Evolutionary conservation across 2,329 filamentous ascomycete genomes (phyloP), one percentile per base, ranked within the genome.

Genomic region (Neurospora sp.): DNA sequence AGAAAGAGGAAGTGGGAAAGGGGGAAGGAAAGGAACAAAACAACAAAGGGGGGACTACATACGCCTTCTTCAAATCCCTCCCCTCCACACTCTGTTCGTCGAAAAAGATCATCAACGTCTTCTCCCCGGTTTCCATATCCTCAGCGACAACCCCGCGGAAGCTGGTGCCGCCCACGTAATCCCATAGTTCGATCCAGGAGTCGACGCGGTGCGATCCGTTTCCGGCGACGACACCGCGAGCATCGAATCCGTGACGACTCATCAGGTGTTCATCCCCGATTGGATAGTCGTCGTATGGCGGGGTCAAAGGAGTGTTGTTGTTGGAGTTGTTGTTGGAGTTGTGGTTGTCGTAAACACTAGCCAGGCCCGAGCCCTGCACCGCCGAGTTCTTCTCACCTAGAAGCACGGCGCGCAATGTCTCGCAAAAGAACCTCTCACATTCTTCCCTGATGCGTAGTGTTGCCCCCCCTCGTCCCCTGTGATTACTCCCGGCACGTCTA

Each of bases 381-480:
- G 83, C 87, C 86, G 84, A 82, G 83, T 89, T 89, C 91, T 91
- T 89, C 93, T 96, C 93, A 97, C 92, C 94, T 87, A 91, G 92
- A 89, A 97, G 97, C 86, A 92, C 91, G 85, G 90, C 85, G 84
- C 88, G 91, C 89, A 97, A 92, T 87, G 90, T 91, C 91, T 95
- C 93, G 85, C 94, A 97, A 89, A 97, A 97, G 91, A 97, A 95
- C 87, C 94, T 97, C 93, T 97, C 94, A 97, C 94, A 97, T 92
- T 97, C 93, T 93, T 91, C 93, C 92, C 91, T 93, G 87, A 97
- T 97, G 85, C 90, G 90, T 84, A 92, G 89, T 91, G 92, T 89
- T 90, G 93, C 93, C 93, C 93, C 93, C 92, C 91, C 91, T 91
- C 86, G 87, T 80, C 82, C 82, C 79, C 79, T 78, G 77, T 79